Percentiles rank a stretch among this genome's conserved stretches.
Conservation (phyloP, 495 filamentous ascomycete genomes). For the Pyrenula aspistea region DNA sequence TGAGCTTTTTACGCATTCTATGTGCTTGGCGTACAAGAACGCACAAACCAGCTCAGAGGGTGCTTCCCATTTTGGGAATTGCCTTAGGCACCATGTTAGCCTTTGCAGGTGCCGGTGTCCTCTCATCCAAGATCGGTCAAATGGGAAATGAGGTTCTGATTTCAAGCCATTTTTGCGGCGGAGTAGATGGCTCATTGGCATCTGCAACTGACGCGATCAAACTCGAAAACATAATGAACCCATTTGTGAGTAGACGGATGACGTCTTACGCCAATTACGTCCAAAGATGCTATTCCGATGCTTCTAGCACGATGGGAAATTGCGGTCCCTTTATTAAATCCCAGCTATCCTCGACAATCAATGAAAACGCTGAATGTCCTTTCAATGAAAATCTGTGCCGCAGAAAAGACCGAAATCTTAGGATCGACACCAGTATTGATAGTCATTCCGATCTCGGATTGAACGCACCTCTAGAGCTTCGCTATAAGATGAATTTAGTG, state of each 20-base stretch:
- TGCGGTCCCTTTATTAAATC: background rate
- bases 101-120: conserved; percentile 2
- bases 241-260: background rate
- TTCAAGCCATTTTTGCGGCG: background rate
- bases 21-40: background rate
- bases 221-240: background rate
- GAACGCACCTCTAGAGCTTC: conserved; percentile 3
- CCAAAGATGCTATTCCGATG: background rate
- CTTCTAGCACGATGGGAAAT: background rate
- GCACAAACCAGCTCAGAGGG: background rate
- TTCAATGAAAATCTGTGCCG: conserved; percentile 6
- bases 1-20: background rate
- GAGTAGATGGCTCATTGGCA: background rate
- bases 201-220: background rate
- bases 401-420: conserved; percentile 1
- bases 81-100: background rate
- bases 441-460: conserved; percentile 6
- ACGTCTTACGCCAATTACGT: background rate
- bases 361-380: background rate
- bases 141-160: background rate
- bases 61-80: background rate
- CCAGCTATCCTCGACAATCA: background rate
- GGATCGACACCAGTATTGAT: conserved; percentile 8
- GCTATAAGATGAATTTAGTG: conserved; percentile 1
- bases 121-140: conserved; percentile 4